Evolutionary conservation across 345 rosid species (phyloP).

Genomic region (Raphanus sativus): DNA sequence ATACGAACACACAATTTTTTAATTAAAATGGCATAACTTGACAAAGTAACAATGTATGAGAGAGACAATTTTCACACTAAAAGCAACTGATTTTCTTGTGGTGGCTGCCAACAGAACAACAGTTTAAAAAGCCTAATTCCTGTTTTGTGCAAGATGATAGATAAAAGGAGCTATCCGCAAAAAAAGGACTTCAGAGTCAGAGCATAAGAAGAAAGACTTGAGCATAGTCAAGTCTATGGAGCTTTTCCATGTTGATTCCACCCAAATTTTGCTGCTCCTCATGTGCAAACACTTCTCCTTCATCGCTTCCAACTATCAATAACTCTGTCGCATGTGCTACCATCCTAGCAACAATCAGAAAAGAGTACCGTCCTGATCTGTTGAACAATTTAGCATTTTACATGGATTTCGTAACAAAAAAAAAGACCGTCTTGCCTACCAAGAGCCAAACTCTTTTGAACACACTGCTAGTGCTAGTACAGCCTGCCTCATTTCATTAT

Average conservation of each 20-base stretch:
- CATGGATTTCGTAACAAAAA: background rate
- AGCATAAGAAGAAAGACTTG: conserved; percentile 88
- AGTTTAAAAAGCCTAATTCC: conserved; percentile 73
- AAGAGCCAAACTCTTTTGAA: conserved; percentile 87
- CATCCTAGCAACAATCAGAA: conserved; percentile 63
- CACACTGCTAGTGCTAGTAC: conserved; percentile 83
- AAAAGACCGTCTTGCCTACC: conserved; percentile 48
- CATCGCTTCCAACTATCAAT: conserved; percentile 72
- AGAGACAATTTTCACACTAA: conserved; percentile 22
- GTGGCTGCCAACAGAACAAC: conserved; percentile 75
- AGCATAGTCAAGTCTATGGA: conserved; percentile 86
- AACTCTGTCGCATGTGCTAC: conserved; percentile 84
- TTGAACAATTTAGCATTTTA: conserved; percentile 9
- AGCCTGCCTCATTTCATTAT: conserved; percentile 53
- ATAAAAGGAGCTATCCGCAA: conserved; percentile 87
- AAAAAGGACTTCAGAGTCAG: conserved; percentile 77
- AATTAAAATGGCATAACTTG: background rate
- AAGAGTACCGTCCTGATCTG: conserved; percentile 12
- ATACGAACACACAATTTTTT: background rate
- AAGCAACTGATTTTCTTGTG: conserved; percentile 56
- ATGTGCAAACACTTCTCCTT: conserved; percentile 69
- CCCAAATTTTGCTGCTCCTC: conserved; percentile 71
- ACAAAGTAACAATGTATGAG: background rate
- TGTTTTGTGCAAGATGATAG: conserved; percentile 80
- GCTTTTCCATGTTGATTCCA: conserved; percentile 81